These are phyloP conservation scores for Pseudocercospora ulei DNA, from an alignment of 2,329 filamentous ascomycete species.

Conservation along the genomic window DNA sequence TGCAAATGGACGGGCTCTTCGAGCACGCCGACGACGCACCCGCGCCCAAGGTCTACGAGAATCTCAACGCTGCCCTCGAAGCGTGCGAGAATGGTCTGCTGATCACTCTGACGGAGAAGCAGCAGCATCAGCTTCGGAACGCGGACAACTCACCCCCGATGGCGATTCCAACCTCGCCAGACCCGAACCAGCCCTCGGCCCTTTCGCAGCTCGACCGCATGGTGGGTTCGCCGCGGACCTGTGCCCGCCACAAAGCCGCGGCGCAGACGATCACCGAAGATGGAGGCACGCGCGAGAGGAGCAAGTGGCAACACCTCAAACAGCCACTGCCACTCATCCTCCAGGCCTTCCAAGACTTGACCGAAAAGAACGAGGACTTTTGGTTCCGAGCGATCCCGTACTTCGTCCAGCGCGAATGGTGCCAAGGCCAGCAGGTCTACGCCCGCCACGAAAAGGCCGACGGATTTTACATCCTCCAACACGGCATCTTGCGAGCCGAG, in stretches of 20 bases:
- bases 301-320: constrained; percentile 74
- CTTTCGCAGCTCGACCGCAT: constrained; percentile 25
- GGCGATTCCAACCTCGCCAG: constrained; percentile 22
- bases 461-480: constrained; percentile 84
- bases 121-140: constrained; percentile 35
- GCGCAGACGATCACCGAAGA: constrained; percentile 59
- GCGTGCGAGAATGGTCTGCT: constrained; percentile 91
- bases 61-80: constrained; percentile 87
- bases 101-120: constrained; percentile 39
- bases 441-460: constrained; percentile 61
- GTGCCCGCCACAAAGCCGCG: constrained; percentile 68
- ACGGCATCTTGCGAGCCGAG: constrained; percentile 78
- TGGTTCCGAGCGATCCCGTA: constrained; percentile 75
- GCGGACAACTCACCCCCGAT: constrained; percentile 41
- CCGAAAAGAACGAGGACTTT: constrained; percentile 80
- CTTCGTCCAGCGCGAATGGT: constrained; percentile 60
- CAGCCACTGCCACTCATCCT: constrained; percentile 86
- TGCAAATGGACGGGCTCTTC: constrained; percentile 75
- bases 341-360: constrained; percentile 87
- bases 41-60: constrained; percentile 59
- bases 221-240: constrained; percentile 67
- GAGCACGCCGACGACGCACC: constrained; percentile 55
- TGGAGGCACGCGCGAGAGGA: constrained; percentile 43
- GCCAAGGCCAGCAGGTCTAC: constrained; percentile 65
- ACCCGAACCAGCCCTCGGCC: constrained; percentile 28